Evolutionary conservation across 106 monocot genomes (phyloP).

Genomic region (Dendrobium officinale): DNA sequence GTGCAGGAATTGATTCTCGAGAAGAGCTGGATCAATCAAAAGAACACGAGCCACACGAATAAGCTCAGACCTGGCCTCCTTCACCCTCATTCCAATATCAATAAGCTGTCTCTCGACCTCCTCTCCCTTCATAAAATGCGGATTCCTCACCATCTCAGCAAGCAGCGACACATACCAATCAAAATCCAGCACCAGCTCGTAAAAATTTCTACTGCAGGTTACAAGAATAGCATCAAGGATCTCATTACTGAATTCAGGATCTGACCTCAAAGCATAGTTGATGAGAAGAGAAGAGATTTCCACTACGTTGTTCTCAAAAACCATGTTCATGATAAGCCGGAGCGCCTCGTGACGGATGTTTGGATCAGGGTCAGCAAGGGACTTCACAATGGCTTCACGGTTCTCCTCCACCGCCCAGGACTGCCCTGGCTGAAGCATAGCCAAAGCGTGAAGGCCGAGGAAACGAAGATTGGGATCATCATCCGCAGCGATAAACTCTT

Average conservation of each 20-base stretch:
- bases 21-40: constrained; percentile 78
- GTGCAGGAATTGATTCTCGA: constrained; percentile 61
- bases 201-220: constrained; percentile 54
- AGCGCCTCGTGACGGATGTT: constrained; percentile 72
- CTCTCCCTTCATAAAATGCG: constrained; percentile 60
- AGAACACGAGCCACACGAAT: constrained; percentile 63
- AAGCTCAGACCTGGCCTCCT: constrained; percentile 73
- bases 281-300: constrained; percentile 55
- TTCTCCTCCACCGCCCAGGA: constrained; percentile 62
- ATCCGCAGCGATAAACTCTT: constrained; percentile 46
- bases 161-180: constrained; percentile 91
- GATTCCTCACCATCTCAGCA: constrained; percentile 61
- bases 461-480: constrained; percentile 82
- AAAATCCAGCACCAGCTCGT: constrained; percentile 74
- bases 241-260: constrained; percentile 75
- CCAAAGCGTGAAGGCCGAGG: constrained; percentile 54
- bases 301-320: constrained; percentile 47
- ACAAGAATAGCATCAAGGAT: constrained; percentile 54
- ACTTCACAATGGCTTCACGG: constrained; percentile 39
- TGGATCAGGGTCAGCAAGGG: constrained; percentile 52
- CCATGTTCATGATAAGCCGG: constrained; percentile 53
- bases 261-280: constrained; percentile 46
- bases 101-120: constrained; percentile 83
- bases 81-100: constrained; percentile 79
- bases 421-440: constrained; percentile 45